Conservation (phyloP, 2,329 filamentous ascomycete species). For the Cercospora citrullina region DNA sequence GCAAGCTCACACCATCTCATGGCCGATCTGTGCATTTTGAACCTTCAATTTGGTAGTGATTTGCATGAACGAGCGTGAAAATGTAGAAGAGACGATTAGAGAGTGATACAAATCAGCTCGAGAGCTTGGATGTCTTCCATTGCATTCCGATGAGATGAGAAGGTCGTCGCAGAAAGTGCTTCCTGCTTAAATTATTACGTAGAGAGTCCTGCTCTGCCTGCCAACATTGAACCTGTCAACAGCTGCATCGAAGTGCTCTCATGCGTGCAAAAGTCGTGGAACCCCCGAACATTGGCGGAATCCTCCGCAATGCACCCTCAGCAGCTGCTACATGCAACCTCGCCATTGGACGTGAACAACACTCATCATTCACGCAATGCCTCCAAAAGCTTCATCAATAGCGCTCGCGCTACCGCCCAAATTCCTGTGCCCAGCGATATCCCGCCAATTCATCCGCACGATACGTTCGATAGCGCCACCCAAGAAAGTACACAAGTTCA, state of each 20-base stretch:
- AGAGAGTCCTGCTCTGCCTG: not conserved
- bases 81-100: not conserved
- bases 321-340: not conserved
- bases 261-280: conserved; percentile 4
- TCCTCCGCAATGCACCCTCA: not conserved
- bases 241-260: not conserved
- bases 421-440: conserved; percentile 38
- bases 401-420: conserved; percentile 35
- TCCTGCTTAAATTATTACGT: not conserved
- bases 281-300: not conserved
- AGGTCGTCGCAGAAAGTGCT: not conserved
- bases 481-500: conserved; percentile 53
- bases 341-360: not conserved
- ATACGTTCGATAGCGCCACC: conserved; percentile 61
- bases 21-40: not conserved
- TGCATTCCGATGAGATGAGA: not conserved
- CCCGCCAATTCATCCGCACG: conserved; percentile 41
- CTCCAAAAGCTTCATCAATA: conserved; percentile 28
- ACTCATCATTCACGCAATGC: conserved; percentile 29
- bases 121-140: not conserved
- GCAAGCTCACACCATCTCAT: not conserved
- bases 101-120: not conserved
- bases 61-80: not conserved
- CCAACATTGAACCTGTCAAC: not conserved
- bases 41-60: not conserved